Evolutionary conservation across 2,329 filamentous ascomycete genomes (phyloP).

Genomic region (Pyrenochaeta sp.): DNA sequence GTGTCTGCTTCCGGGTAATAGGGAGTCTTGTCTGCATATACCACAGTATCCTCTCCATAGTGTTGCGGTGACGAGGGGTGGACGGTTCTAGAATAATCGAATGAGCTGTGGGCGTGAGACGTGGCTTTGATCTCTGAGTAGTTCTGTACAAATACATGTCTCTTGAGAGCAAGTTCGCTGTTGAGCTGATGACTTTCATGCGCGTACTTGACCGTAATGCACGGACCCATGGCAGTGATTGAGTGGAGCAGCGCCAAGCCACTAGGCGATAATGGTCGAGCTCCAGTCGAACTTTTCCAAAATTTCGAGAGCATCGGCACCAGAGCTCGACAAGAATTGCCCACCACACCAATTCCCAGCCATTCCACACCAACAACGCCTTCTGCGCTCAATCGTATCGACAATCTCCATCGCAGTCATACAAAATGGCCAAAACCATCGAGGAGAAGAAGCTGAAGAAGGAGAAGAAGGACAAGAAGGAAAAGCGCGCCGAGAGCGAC

Average conservation of each 20-base stretch:
- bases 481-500: constrained; percentile 63
- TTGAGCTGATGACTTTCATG: too few relatives aligned
- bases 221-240: background rate
- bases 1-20: constrained; percentile 21
- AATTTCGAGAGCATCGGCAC: constrained; percentile 10
- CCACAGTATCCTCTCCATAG: constrained; percentile 41
- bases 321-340: constrained; percentile 20
- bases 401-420: constrained; percentile 7
- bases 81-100: constrained; percentile 27
- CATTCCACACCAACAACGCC: background rate
- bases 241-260: background rate
- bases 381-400: background rate
- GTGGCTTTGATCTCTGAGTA: constrained; percentile 27
- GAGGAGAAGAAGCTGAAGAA: constrained; percentile 51
- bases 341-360: constrained; percentile 3
- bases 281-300: constrained; percentile 19
- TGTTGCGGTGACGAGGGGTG: constrained; percentile 27
- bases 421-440: constrained; percentile 47
- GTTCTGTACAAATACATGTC: constrained; percentile 34
- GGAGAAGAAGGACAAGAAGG: constrained; percentile 70
- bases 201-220: too few relatives aligned
- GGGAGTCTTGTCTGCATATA: constrained; percentile 45
- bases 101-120: constrained; percentile 24
- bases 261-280: constrained; percentile 11
- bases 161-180: too few relatives aligned